Percentiles rank a stretch among this genome's conserved stretches.
Evolutionary conservation across 345 rosid genomes (phyloP).

Genomic region (Salix caprea): DNA sequence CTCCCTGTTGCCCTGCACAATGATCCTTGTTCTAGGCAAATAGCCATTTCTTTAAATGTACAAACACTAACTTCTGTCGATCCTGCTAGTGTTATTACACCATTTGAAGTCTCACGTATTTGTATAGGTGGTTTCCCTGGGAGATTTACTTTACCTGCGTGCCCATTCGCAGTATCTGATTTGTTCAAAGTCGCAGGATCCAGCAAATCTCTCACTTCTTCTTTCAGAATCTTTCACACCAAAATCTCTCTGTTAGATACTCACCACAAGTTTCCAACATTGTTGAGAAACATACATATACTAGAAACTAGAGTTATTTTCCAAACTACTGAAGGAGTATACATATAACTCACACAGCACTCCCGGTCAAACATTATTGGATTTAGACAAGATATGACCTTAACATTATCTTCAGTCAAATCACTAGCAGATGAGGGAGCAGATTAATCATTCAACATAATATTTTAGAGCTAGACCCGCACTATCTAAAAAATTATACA

Average conservation of each 20-base stretch:
- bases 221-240: conserved; percentile 76
- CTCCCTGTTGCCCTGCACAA: conserved; percentile 94
- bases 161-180: conserved; percentile 53
- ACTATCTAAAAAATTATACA: background rate
- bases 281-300: background rate
- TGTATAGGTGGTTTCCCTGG: conserved; percentile 94
- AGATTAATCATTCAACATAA: background rate
- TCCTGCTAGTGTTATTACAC: conserved; percentile 95
- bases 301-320: conserved; percentile 6
- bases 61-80: conserved; percentile 86
- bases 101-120: conserved; percentile 92
- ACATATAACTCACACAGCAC: background rate
- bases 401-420: background rate
- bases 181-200: conserved; percentile 57
- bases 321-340: background rate
- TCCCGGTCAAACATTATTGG: background rate
- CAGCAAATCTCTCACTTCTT: conserved; percentile 94
- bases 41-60: conserved; percentile 83
- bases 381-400: background rate
- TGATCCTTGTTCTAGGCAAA: conserved; percentile 94
- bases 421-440: background rate
- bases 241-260: conserved; percentile 24
- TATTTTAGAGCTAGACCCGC: background rate
- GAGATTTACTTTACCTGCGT: conserved; percentile 51
- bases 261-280: background rate